Evolutionary conservation across 2,329 filamentous ascomycete genomes (phyloP).

Genomic region (Xylariaceae sp.): DNA sequence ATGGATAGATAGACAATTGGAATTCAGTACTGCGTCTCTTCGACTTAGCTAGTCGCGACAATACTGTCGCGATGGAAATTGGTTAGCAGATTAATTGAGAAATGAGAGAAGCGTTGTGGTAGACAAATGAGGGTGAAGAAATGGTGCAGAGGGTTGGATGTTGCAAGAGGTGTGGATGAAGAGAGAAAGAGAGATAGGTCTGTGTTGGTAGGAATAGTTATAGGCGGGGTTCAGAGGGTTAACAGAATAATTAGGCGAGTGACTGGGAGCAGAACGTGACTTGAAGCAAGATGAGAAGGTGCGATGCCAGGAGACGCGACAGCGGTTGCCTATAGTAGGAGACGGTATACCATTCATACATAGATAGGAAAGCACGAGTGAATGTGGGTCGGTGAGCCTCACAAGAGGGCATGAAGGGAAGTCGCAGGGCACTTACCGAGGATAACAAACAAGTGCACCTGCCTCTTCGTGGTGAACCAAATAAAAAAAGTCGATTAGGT

Average conservation of each 20-base stretch:
- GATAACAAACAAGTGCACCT: too few species aligned
- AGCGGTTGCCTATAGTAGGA: too few species aligned
- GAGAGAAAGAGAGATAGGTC: not conserved
- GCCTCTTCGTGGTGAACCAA: too few species aligned
- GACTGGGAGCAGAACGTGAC: not conserved
- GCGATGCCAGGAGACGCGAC: too few species aligned
- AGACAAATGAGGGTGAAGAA: not conserved
- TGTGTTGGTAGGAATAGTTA: not conserved
- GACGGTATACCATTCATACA: too few species aligned
- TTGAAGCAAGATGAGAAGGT: too few species aligned
- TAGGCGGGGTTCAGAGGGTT: not conserved
- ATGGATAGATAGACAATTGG: not conserved
- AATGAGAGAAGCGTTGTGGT: not conserved
- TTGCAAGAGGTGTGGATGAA: not conserved
- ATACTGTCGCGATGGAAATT: not conserved
- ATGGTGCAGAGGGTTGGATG: too few species aligned
- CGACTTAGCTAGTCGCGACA: not conserved
- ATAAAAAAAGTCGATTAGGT: not conserved
- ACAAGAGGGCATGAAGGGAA: too few species aligned
- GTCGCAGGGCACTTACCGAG: too few species aligned
- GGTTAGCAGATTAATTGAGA: not conserved
- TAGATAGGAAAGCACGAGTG: too few species aligned
- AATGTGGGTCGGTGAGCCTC: too few species aligned
- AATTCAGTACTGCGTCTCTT: not conserved
- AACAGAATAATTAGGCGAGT: not conserved